phyloP scores from a whole-genome alignment of 78 protist genomes.

The Dictyostelium purpureum region DNA sequence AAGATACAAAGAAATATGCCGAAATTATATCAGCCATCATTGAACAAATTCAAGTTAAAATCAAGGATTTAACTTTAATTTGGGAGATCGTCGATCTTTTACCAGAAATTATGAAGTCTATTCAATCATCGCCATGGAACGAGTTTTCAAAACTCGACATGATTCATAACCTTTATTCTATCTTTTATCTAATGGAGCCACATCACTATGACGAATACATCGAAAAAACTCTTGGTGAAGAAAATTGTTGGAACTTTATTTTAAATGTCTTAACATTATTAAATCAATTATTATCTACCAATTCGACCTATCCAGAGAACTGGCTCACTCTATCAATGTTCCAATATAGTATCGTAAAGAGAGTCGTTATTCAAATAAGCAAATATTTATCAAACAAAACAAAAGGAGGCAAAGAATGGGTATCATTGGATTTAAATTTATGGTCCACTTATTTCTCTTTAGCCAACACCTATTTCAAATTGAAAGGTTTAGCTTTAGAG shows the following conservation, averaged over 20 bases:
- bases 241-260: slow-evolving; percentile 15
- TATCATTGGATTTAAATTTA: slow-evolving; percentile 9
- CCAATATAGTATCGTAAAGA: slow-evolving; percentile 51
- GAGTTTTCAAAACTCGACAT: slow-evolving; percentile 40
- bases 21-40: slow-evolving; percentile 42
- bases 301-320: slow-evolving; percentile 61
- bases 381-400: slow-evolving; percentile 1
- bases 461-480: slow-evolving; percentile 44
- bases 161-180: slow-evolving; percentile 65
- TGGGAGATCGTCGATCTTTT: slow-evolving; percentile 55
- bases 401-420: background rate
- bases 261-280: background rate
- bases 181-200: slow-evolving; percentile 48
- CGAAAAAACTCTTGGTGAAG: background rate
- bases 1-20: slow-evolving; percentile 52
- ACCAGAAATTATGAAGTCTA: slow-evolving; percentile 35
- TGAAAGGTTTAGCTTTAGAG: slow-evolving; percentile 49
- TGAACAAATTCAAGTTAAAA: slow-evolving; percentile 48
- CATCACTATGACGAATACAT: slow-evolving; percentile 18
- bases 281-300: background rate
- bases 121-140: background rate
- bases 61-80: slow-evolving; percentile 13
- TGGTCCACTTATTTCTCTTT: slow-evolving; percentile 60
- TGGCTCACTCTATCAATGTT: slow-evolving; percentile 71
- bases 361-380: slow-evolving; percentile 30